Evolutionary conservation across 176 grass and related monocot genomes (phyloP), one percentile per base, ranked within the genome.

Genomic region (Poa pratensis): DNA sequence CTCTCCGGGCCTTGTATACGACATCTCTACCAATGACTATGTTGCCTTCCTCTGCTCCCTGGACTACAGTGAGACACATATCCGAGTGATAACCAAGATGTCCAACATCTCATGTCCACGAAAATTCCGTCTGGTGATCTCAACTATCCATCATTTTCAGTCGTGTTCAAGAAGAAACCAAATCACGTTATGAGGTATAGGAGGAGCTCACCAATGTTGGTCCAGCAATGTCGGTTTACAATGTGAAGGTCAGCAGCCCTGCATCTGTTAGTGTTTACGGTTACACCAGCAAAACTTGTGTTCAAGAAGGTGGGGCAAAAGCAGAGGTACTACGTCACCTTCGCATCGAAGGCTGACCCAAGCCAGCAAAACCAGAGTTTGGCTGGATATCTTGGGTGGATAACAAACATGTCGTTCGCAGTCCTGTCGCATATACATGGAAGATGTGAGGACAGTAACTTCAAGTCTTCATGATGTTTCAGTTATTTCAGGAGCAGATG

Each of bases 121-220:
- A 14, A 96, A 78, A 18, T 94, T 72, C 15, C 61, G 89, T 24
- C 96, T 1, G 93, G 96, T 40, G 91, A 99, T 26, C 91, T 99
- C 60, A 99, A 99, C 75, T 99, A 99, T 52, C 96, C 96, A 1
- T 99, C 96, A 0, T 96, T 94, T 67, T 92, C 93, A 0, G 91
- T 98, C 16, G 86, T 87, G 49, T 99, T 99, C 83, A 75, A 73
- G 20, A 87, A 86, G 88, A 94, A 84, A 51, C 32, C 80, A 0
- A 88, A 18, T 63, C 77, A 32, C 9, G 70, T 78, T 11, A 32
- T 92, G 75, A 90, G 82, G 81, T 96, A 94, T 62, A 84, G 86
- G 57, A 86, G 96, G 93, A 96, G 90, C 64, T 96, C 1, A 99
- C 93, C 46, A 99, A 96, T 26, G 91, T 99, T 19, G 96, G 91